These are phyloP conservation scores for Wickerhamomyces sp. DNA, from an alignment of 1,139 yeast genomes.

Conservation along the genomic window DNA sequence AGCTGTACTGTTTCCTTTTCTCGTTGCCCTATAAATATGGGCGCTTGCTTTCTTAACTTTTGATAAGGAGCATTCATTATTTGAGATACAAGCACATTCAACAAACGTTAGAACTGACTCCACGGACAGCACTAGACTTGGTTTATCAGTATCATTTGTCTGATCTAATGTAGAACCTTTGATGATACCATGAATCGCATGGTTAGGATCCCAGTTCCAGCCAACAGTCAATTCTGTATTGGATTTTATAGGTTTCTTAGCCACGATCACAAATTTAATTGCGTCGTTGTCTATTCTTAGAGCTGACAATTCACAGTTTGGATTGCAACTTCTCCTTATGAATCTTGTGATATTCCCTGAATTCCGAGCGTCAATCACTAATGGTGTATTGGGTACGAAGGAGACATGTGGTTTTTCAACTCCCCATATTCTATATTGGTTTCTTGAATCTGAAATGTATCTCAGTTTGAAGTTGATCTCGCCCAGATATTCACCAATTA, in stretches of 20 bases:
- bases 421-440: conserved; percentile 81
- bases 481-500: conserved; percentile 66
- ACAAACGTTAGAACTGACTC: conserved; percentile 60
- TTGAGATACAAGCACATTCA: conserved; percentile 63
- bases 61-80: conserved; percentile 50
- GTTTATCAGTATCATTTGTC: conserved; percentile 46
- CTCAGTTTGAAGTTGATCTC: conserved; percentile 61
- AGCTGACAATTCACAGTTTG: conserved; percentile 66
- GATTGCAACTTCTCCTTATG: conserved; percentile 70
- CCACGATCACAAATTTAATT: conserved; percentile 54
- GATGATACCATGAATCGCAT: conserved; percentile 60
- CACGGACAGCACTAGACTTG: conserved; percentile 51
- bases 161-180: conserved; percentile 33
- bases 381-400: conserved; percentile 44
- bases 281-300: conserved; percentile 43
- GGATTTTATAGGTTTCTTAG: conserved; percentile 50
- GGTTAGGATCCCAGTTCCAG: conserved; percentile 86
- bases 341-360: conserved; percentile 77
- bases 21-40: conserved; percentile 49
- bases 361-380: conserved; percentile 74
- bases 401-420: conserved; percentile 78
- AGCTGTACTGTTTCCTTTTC: conserved; percentile 39
- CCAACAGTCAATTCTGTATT: conserved; percentile 70
- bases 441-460: conserved; percentile 60
- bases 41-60: conserved; percentile 61